Percentiles rank a stretch among this genome's conserved stretches.
Conservation (phyloP, 1,139 yeast genomes). For the Magnusiomyces ingens region DNA sequence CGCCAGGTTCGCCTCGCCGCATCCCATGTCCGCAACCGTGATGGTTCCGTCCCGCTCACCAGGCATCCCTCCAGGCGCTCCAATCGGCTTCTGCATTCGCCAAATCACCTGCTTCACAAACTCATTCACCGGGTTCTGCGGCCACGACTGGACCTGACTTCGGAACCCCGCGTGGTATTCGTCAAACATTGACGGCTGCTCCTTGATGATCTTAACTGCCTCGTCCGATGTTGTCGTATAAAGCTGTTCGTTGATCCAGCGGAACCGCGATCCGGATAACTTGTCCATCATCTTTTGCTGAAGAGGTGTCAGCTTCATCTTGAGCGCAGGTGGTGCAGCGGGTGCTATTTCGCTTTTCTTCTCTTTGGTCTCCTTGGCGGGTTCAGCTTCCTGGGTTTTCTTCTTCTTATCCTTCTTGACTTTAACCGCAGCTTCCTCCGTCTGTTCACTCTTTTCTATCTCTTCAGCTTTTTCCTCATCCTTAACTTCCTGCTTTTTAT, state of each 20-base stretch:
- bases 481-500: constrained; percentile 18
- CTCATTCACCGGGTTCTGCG: constrained; percentile 91
- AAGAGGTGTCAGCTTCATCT: constrained; percentile 66
- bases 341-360: constrained; percentile 4
- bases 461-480: constrained; percentile 3
- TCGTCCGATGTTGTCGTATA: constrained; percentile 76
- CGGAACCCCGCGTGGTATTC: constrained; percentile 95
- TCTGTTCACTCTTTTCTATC: constrained; percentile 8
- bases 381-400: constrained; percentile 3
- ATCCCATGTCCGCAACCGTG: constrained; percentile 95
- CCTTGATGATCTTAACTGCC: constrained; percentile 64
- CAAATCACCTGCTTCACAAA: constrained; percentile 66
- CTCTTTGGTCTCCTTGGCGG: neutral
- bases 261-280: constrained; percentile 85
- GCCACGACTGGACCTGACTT: constrained; percentile 94
- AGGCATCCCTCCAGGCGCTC: constrained; percentile 95
- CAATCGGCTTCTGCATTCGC: constrained; percentile 59
- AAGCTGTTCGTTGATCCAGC: constrained; percentile 96
- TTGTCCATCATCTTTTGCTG: constrained; percentile 96
- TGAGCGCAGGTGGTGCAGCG: constrained; percentile 18
- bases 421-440: constrained; percentile 26
- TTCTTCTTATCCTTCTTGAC: constrained; percentile 6
- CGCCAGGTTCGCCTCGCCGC: constrained; percentile 92
- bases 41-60: constrained; percentile 41
- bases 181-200: constrained; percentile 83